Evolutionary conservation across 1,284 basidiomycete genomes (phyloP).

Genomic region (Malassezia obtusa): DNA sequence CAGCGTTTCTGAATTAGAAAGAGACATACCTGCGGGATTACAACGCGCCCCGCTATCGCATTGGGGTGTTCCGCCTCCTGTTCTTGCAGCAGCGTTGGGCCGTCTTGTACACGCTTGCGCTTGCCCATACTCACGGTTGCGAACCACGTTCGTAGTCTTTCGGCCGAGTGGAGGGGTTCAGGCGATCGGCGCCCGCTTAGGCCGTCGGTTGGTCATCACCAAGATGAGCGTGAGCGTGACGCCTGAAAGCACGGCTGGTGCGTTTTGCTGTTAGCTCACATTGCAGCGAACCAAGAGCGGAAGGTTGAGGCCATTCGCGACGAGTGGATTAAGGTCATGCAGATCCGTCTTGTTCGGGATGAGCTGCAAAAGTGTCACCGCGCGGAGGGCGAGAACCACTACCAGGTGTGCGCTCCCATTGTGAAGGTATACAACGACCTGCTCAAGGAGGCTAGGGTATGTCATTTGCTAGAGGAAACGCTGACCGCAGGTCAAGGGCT

Average conservation of each 20-base stretch:
- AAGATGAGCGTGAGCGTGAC: slow-evolving; percentile 13
- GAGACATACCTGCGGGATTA: slow-evolving; percentile 19
- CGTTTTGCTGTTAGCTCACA: background rate
- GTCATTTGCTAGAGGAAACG: slow-evolving; percentile 47
- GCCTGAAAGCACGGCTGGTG: slow-evolving; percentile 12
- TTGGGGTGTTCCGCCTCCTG: slow-evolving; percentile 30
- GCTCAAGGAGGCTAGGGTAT: slow-evolving; percentile 73
- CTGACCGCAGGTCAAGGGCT: slow-evolving; percentile 14
- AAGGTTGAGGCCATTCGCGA: slow-evolving; percentile 75
- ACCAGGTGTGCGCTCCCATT: slow-evolving; percentile 68
- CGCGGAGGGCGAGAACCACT: slow-evolving; percentile 64
- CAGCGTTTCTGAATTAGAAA: slow-evolving; percentile 68
- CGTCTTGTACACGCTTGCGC: slow-evolving; percentile 16
- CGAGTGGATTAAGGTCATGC: slow-evolving; percentile 90
- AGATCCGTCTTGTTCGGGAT: slow-evolving; percentile 75
- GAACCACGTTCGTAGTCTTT: background rate
- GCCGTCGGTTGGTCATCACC: slow-evolving; percentile 8
- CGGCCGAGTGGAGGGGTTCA: slow-evolving; percentile 2
- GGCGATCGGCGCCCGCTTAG: background rate
- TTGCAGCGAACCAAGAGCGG: slow-evolving; percentile 51
- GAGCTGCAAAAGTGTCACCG: slow-evolving; percentile 86
- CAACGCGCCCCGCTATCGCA: slow-evolving; percentile 25
- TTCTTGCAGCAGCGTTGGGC: slow-evolving; percentile 19
- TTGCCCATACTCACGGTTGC: slow-evolving; percentile 10
- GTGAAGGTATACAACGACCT: slow-evolving; percentile 74